Evolutionary conservation across 495 filamentous ascomycete species (phyloP).

Genomic region (Parathielavia appendiculata): DNA sequence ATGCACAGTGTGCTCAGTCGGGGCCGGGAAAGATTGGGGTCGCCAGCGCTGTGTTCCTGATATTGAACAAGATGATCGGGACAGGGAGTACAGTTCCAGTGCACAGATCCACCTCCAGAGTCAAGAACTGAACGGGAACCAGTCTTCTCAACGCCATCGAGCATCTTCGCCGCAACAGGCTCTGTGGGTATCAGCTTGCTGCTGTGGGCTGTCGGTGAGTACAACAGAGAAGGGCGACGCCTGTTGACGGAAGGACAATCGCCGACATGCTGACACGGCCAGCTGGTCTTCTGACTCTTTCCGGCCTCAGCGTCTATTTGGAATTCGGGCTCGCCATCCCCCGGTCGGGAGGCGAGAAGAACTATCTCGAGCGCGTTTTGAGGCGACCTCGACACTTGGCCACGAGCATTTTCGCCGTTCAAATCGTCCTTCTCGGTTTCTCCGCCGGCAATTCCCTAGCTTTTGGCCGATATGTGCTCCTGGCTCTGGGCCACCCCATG

Average conservation of each 20-base stretch:
- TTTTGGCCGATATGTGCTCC: slow-evolving; percentile 62
- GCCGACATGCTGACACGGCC: background rate
- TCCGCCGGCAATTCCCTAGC: slow-evolving; percentile 59
- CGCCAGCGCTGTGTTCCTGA: slow-evolving; percentile 49
- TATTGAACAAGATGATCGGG: slow-evolving; percentile 56
- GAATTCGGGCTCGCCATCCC: slow-evolving; percentile 51
- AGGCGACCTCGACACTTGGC: slow-evolving; percentile 57
- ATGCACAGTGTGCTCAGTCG: slow-evolving; percentile 25
- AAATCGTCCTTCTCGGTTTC: slow-evolving; percentile 51
- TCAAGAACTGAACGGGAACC: background rate
- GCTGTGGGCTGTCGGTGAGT: slow-evolving; percentile 38
- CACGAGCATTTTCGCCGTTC: slow-evolving; percentile 55
- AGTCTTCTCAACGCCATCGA: slow-evolving; percentile 41
- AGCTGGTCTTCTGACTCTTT: slow-evolving; percentile 21
- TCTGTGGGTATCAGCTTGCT: slow-evolving; percentile 39
- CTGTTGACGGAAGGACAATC: too few relatives aligned
- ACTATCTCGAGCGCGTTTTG: slow-evolving; percentile 62
- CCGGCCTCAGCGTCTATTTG: slow-evolving; percentile 27
- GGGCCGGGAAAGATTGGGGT: slow-evolving; percentile 49
- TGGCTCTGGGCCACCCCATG: slow-evolving; percentile 50
- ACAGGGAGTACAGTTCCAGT: slow-evolving; percentile 43
- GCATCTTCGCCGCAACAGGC: slow-evolving; percentile 40
- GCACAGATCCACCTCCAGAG: background rate
- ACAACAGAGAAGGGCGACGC: too few relatives aligned
- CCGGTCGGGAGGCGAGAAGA: slow-evolving; percentile 47